Evolutionary conservation across 495 filamentous ascomycete genomes (phyloP).

Genomic region (Beverwykella pulmonaria): DNA sequence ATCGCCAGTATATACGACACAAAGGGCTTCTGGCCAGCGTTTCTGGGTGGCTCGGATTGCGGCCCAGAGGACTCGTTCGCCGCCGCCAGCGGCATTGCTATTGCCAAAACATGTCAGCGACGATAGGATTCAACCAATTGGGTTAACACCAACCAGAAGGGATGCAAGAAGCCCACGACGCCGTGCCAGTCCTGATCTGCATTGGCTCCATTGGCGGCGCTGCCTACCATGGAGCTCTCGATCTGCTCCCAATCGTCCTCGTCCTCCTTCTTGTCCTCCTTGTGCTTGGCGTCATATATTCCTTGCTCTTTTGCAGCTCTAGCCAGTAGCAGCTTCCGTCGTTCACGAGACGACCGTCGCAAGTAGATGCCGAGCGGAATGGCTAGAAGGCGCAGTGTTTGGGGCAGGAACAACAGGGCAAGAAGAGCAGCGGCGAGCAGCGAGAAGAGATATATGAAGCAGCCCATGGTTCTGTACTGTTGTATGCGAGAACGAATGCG

Average conservation of each 20-base stretch:
- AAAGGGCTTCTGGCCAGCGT: conserved; percentile 84
- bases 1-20: conserved; percentile 92
- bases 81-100: conserved; percentile 93
- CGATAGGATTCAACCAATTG: neutral
- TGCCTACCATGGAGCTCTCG: conserved; percentile 57
- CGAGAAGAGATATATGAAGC: conserved; percentile 42
- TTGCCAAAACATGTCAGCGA: conserved; percentile 7
- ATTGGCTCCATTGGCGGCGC: conserved; percentile 57
- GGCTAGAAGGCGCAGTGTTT: conserved; percentile 46
- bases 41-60: conserved; percentile 89
- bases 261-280: conserved; percentile 41
- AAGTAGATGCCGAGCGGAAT: conserved; percentile 65
- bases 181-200: conserved; percentile 70
- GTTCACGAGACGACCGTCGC: conserved; percentile 65
- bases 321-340: conserved; percentile 63
- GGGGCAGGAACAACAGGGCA: conserved; percentile 37
- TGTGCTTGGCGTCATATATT: conserved; percentile 50
- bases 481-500: conserved; percentile 5
- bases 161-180: conserved; percentile 93
- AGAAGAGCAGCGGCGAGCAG: conserved; percentile 25
- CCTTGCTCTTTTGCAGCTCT: conserved; percentile 63
- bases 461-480: conserved; percentile 21
- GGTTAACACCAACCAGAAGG: conserved; percentile 72
- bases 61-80: conserved; percentile 95
- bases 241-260: conserved; percentile 78